Base-by-base conservation (phyloP, 2,329 filamentous ascomycete genomes). In the Alternaria novae-zelandiae region DNA sequence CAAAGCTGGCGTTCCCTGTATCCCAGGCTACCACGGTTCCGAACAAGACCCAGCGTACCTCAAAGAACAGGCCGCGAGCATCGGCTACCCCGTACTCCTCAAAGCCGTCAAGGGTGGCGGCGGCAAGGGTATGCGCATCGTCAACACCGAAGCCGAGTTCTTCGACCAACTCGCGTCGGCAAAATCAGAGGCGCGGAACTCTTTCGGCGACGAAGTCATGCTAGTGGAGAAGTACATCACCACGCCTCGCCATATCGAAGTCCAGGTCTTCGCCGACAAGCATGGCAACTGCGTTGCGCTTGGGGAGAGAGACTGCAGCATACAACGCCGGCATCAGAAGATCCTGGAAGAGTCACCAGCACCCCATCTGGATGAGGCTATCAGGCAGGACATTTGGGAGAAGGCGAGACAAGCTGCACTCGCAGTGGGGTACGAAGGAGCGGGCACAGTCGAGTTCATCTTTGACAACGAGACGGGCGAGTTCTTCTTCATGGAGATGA, bases 1-100 rank as follows among this genome's bases (percentile, higher is more conserved):
- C 32, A 89, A 89, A 5, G 95, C 96, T n/a, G 93, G 94, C 9
- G 96, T 99, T 4, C 94, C 94, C 5, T 98, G 96, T 74, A 96
- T 99, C 53, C 96, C 96, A 0, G 96, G 96, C 1, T 99, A 99
- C 75, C 96, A 98, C 78, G 96, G 96, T 17, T 74, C 85, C 1
- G 92, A 97, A 56, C 96, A 99, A 82, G 88, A 91, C 53, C 83
- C 86, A 1, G 77, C 81, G 9, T 84, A 86, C 63, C 82, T 91
- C 26, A 86, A 93, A 59, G 82, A 84, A 10, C 89, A 95, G 77
- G 95, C 96, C 8, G 87, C 87, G 71, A 88, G 91, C 68, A 90
- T 91, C 71, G 87, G 87, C 63, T 89, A 88, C 68, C 88, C 87
- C 0, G 88, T 90, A 2, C 82, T 90, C 9, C 83, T 90, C 50